These are phyloP conservation scores for Pseudonitzschia multistriata DNA, from an alignment of 108 stramenopile species.

Conservation along the genomic window DNA sequence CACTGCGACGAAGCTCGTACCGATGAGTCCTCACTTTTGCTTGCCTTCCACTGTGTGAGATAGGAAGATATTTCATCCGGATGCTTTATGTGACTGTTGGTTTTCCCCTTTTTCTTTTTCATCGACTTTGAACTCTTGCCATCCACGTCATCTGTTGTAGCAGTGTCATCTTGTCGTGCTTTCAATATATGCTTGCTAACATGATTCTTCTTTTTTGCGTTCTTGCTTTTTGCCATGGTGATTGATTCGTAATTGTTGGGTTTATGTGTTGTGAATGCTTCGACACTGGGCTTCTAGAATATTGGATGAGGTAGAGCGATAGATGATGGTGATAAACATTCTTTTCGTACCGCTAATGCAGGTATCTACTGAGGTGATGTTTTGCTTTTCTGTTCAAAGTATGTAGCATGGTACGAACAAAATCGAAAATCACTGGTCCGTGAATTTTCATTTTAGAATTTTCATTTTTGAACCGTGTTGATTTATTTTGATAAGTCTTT, in stretches of 20 bases:
- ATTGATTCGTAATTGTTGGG: slow-evolving; percentile 4
- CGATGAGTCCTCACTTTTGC: slow-evolving; percentile 17
- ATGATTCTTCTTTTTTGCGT: slow-evolving; percentile 52
- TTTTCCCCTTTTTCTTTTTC: slow-evolving; percentile 29
- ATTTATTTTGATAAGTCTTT: no score
- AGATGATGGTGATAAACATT: no score
- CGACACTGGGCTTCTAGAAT: no score
- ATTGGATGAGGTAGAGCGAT: no score
- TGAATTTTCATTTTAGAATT: no score
- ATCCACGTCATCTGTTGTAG: slow-evolving; percentile 2
- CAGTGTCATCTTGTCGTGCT: slow-evolving; percentile 30
- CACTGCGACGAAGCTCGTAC: slow-evolving; percentile 31
- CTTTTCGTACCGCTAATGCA: no score
- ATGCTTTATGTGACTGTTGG: slow-evolving; percentile 37
- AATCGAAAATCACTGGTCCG: neutral
- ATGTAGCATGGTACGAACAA: no score
- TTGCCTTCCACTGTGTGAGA: slow-evolving; percentile 58
- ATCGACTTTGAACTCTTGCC: slow-evolving; percentile 14
- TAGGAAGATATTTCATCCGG: slow-evolving; percentile 65
- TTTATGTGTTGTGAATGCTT: no score
- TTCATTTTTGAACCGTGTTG: no score
- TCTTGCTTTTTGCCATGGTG: slow-evolving; percentile 39
- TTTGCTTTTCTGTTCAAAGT: no score
- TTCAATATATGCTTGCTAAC: slow-evolving; percentile 77
- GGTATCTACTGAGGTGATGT: no score